These are phyloP conservation scores for Pulveroboletus sp. DNA, from an alignment of 1,284 basidiomycete species.

Conservation along the genomic window DNA sequence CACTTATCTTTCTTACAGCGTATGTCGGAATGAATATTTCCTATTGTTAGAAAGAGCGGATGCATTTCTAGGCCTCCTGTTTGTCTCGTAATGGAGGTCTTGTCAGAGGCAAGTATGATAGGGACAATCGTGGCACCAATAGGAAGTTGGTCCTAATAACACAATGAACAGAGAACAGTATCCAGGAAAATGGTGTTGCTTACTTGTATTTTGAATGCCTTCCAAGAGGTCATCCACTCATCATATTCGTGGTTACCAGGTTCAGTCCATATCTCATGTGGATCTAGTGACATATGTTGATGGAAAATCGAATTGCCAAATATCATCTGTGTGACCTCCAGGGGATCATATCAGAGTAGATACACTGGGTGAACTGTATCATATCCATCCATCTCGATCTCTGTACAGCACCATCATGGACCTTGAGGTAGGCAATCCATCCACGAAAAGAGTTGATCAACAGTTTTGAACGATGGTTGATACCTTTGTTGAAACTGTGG, in stretches of 20 bases:
- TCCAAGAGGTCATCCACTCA: neutral
- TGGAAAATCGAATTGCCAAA: neutral
- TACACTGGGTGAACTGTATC: neutral
- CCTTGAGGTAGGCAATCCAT: constrained; percentile 1
- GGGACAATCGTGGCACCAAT: neutral
- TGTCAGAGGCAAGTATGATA: neutral
- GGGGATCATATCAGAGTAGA: neutral
- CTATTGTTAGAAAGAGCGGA: neutral
- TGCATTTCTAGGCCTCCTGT: neutral
- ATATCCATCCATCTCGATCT: too few relatives aligned
- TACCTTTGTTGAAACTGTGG: neutral
- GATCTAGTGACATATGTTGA: neutral
- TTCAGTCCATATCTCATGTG: neutral
- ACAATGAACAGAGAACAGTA: too few relatives aligned
- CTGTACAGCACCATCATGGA: neutral
- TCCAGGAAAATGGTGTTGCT: too few relatives aligned
- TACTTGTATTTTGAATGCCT: neutral
- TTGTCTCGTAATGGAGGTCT: neutral
- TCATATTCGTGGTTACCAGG: neutral
- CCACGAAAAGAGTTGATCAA: neutral
- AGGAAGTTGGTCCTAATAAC: neutral
- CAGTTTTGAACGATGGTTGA: neutral
- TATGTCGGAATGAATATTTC: neutral
- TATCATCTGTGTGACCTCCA: neutral
- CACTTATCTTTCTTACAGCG: too few relatives aligned